Evolutionary conservation across 176 grass and related monocot genomes (phyloP).

Genomic region (Aegilops sharonensis): DNA sequence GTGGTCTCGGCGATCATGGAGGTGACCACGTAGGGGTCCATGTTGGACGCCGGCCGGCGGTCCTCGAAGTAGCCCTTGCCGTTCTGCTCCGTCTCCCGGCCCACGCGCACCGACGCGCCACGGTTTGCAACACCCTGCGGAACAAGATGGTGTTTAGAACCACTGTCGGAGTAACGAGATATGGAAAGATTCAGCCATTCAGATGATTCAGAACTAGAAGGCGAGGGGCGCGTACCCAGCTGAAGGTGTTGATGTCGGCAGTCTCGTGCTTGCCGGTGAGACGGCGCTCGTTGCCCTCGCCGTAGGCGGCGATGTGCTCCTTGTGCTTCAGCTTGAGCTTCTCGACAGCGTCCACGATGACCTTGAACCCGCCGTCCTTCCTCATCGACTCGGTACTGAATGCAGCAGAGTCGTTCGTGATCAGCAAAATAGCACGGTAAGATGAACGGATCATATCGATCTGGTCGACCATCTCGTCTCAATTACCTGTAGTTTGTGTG

Average conservation of each 20-base stretch:
- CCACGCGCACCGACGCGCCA: constrained; percentile 89
- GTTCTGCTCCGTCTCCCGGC: constrained; percentile 83
- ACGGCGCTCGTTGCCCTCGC: constrained; percentile 92
- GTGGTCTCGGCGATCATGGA: constrained; percentile 93
- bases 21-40: constrained; percentile 96
- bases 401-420: neutral
- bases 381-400: constrained; percentile 97
- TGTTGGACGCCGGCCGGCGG: constrained; percentile 97
- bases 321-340: constrained; percentile 75
- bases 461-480: neutral
- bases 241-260: constrained; percentile 92
- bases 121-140: constrained; percentile 90
- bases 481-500: constrained; percentile 85
- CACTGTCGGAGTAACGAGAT: neutral
- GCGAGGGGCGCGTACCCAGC: constrained; percentile 51
- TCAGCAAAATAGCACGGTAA: neutral
- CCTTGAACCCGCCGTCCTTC: constrained; percentile 74
- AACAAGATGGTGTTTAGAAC: neutral
- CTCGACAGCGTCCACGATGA: constrained; percentile 78
- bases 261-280: constrained; percentile 95
- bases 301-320: constrained; percentile 93
- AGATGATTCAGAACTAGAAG: neutral
- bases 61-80: constrained; percentile 99
- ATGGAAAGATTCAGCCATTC: neutral
- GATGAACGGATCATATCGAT: neutral